Conservation (phyloP, 2,329 filamentous ascomycete species). For the Alternaria longipes region DNA sequence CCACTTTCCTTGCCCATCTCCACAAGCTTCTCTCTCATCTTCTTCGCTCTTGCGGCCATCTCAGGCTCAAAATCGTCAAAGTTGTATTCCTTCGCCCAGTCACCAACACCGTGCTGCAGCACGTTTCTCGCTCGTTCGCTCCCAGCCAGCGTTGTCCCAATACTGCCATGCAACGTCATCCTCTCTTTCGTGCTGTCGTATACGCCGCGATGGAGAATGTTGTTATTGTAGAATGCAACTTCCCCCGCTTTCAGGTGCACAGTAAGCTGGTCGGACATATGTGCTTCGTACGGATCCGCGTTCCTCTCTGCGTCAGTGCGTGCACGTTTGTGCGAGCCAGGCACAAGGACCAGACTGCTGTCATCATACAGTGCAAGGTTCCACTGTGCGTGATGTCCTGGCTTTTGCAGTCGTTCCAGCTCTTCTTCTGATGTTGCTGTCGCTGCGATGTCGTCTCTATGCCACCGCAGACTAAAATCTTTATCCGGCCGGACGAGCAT, state of each 20-base stretch:
- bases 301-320: conserved; percentile 74
- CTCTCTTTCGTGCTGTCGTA: conserved; percentile 69
- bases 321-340: conserved; percentile 76
- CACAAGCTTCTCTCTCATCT: conserved; percentile 71
- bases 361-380: conserved; percentile 85
- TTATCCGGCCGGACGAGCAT: conserved; percentile 77
- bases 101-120: conserved; percentile 76
- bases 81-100: conserved; percentile 69
- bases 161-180: conserved; percentile 76
- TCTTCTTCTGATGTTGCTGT: conserved; percentile 74
- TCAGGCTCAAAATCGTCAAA: conserved; percentile 68
- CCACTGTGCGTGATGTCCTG: conserved; percentile 83
- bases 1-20: conserved; percentile 68
- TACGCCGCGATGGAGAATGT: conserved; percentile 79
- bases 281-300: conserved; percentile 70
- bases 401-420: conserved; percentile 64
- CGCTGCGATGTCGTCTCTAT: conserved; percentile 82
- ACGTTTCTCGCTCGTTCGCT: conserved; percentile 72
- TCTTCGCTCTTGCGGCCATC: conserved; percentile 67
- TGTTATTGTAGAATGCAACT: conserved; percentile 88
- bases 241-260: conserved; percentile 78
- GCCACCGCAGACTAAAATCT: conserved; percentile 82
- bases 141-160: conserved; percentile 68
- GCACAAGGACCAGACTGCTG: conserved; percentile 74
- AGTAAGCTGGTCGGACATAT: conserved; percentile 69